A percentile compares a stretch with the other conserved stretches of the same genome.
Conservation (phyloP, 148 eudicot genomes). For the Nepenthes gracilis region DNA sequence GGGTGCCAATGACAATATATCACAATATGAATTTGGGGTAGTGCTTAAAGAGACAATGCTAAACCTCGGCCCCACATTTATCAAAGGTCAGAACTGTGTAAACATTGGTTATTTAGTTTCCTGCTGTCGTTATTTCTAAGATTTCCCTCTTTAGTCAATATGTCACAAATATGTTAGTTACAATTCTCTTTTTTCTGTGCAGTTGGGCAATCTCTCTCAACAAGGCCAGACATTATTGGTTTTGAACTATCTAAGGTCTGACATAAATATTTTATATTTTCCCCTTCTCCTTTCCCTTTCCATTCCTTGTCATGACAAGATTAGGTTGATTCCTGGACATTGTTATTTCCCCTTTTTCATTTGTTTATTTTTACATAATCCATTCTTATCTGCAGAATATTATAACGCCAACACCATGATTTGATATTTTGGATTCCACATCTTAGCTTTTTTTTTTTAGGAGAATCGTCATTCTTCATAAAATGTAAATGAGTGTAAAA, state of each 20-base stretch:
- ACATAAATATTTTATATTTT: slow-evolving; percentile 6
- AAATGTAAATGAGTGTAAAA: no score
- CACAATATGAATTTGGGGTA: slow-evolving; percentile 54
- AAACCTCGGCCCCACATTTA: slow-evolving; percentile 84
- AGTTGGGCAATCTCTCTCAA: slow-evolving; percentile 98
- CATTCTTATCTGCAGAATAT: no score
- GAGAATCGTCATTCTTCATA: no score
- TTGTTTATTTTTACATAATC: no score
- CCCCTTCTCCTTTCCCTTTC: not conserved
- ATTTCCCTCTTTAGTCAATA: slow-evolving; percentile 7
- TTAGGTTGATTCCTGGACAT: not conserved
- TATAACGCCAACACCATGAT: no score
- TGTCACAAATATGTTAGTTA: not conserved
- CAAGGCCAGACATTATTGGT: slow-evolving; percentile 95
- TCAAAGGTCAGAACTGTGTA: slow-evolving; percentile 48
- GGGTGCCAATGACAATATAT: slow-evolving; percentile 18
- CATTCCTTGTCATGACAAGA: not conserved
- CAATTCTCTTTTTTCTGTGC: slow-evolving; percentile 13
- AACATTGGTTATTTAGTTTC: not conserved
- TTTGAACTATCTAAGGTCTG: slow-evolving; percentile 71
- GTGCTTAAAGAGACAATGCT: slow-evolving; percentile 79
- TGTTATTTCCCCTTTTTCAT: no score
- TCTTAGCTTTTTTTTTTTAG: no score
- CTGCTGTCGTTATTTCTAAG: not conserved
- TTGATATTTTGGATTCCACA: no score